These are phyloP conservation scores for Porodaedalea pini DNA, from an alignment of 1,284 basidiomycete genomes.

Conservation along the genomic window DNA sequence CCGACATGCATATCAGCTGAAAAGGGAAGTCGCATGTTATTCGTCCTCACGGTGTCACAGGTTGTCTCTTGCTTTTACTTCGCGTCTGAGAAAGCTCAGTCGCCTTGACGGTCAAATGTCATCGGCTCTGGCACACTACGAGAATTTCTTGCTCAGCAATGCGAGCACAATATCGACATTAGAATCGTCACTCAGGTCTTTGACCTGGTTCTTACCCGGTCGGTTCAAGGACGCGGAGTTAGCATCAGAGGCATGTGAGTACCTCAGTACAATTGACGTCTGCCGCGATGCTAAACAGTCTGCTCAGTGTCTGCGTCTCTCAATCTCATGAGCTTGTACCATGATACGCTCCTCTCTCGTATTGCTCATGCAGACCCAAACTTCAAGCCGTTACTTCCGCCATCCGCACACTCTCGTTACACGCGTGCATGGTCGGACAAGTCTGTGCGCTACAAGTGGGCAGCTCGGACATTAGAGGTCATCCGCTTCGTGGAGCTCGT, in stretches of 20 bases:
- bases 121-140: constrained; percentile 60
- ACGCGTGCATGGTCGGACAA: constrained; percentile 79
- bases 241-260: constrained; percentile 78
- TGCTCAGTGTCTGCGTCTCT: constrained; percentile 63
- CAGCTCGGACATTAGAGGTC: constrained; percentile 67
- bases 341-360: constrained; percentile 76
- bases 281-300: constrained; percentile 18
- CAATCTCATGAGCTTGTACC: constrained; percentile 80
- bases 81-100: not conserved
- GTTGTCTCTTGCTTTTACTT: not conserved
- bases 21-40: constrained; percentile 6
- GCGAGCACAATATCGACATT: constrained; percentile 81
- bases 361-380: constrained; percentile 60
- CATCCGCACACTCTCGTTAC: constrained; percentile 70
- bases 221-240: constrained; percentile 96
- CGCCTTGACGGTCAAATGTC: constrained; percentile 29
- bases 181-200: constrained; percentile 82
- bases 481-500: constrained; percentile 78
- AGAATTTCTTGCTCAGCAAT: constrained; percentile 79
- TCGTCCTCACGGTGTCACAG: not conserved
- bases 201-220: constrained; percentile 94
- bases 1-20: not conserved
- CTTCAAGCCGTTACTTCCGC: constrained; percentile 66
- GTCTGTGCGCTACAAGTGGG: constrained; percentile 68
- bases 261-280: not conserved